These are phyloP conservation scores for Syncephalastrum sp. DNA, from an alignment of 371 early-diverging fungal genomes.

Conservation along the genomic window DNA sequence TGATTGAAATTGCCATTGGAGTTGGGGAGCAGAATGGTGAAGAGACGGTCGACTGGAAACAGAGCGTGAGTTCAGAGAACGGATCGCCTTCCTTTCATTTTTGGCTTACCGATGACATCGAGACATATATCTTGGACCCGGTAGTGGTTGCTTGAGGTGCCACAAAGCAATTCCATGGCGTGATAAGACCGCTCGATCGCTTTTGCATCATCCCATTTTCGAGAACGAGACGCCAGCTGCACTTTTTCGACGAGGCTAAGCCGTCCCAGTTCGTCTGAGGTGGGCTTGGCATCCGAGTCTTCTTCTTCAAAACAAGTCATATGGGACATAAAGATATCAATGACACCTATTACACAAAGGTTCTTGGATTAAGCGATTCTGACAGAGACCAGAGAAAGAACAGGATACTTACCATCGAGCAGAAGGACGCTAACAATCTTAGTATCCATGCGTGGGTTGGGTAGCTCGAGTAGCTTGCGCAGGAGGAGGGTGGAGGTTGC, in stretches of 20 bases:
- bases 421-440: slow-evolving; percentile 46
- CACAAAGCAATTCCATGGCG: slow-evolving; percentile 49
- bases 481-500: slow-evolving; percentile 42
- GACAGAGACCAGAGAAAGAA: not conserved
- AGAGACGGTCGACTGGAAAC: slow-evolving; percentile 22
- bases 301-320: slow-evolving; percentile 25
- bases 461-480: slow-evolving; percentile 37
- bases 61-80: not conserved
- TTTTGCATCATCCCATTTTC: slow-evolving; percentile 31
- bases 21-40: slow-evolving; percentile 33
- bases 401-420: slow-evolving; percentile 32
- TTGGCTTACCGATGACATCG: slow-evolving; percentile 31
- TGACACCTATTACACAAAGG: slow-evolving; percentile 29
- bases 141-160: slow-evolving; percentile 39
- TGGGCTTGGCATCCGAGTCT: slow-evolving; percentile 6
- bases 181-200: slow-evolving; percentile 46
- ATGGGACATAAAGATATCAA: slow-evolving; percentile 48
- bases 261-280: not conserved
- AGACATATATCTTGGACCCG: slow-evolving; percentile 39
- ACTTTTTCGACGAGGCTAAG: slow-evolving; percentile 19
- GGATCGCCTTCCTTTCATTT: not conserved
- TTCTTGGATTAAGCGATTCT: not conserved
- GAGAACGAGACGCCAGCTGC: slow-evolving; percentile 14
- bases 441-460: slow-evolving; percentile 37
- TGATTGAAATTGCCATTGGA: slow-evolving; percentile 45